Conservation (phyloP, 352 stramenopile genomes). For the Globisporangium takayamanum region DNA sequence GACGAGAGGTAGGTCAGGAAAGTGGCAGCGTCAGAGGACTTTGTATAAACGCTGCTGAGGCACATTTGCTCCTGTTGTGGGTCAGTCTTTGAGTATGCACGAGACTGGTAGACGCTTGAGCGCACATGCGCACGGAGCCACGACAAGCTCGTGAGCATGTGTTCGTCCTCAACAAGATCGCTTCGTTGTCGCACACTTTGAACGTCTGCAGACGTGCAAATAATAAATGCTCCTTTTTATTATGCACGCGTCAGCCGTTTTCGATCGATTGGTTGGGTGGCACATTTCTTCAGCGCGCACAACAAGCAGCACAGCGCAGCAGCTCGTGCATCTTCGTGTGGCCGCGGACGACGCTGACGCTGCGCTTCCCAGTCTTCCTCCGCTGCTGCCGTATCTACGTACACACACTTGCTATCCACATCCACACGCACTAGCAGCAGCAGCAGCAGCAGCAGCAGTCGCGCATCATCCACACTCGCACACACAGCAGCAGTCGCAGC, state of each 20-base stretch:
- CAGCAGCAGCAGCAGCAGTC: conserved; percentile 3
- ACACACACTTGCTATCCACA: not conserved
- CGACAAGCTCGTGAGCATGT: too few relatives aligned
- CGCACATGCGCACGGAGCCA: too few relatives aligned
- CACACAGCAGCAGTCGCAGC: conserved; percentile 4
- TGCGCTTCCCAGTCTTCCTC: too few relatives aligned
- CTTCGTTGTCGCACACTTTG: too few relatives aligned
- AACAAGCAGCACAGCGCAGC: not conserved
- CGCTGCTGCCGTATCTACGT: too few relatives aligned
- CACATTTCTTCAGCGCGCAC: not conserved
- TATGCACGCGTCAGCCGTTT: conserved; percentile 2
- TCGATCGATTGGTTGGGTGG: conserved; percentile 21
- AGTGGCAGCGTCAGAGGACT: not conserved
- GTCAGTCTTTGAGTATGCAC: not conserved
- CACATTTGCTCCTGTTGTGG: not conserved
- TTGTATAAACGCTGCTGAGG: conserved; percentile 3
- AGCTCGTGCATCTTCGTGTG: not conserved
- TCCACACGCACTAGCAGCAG: not conserved
- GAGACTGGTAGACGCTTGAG: too few relatives aligned
- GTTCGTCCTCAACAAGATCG: too few relatives aligned
- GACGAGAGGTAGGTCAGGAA: not conserved
- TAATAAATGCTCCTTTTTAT: not conserved
- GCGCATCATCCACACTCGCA: not conserved
- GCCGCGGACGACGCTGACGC: too few relatives aligned
- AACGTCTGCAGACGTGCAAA: not conserved